Conservation (phyloP, 345 rosid genomes). For the Brassica nigra region DNA sequence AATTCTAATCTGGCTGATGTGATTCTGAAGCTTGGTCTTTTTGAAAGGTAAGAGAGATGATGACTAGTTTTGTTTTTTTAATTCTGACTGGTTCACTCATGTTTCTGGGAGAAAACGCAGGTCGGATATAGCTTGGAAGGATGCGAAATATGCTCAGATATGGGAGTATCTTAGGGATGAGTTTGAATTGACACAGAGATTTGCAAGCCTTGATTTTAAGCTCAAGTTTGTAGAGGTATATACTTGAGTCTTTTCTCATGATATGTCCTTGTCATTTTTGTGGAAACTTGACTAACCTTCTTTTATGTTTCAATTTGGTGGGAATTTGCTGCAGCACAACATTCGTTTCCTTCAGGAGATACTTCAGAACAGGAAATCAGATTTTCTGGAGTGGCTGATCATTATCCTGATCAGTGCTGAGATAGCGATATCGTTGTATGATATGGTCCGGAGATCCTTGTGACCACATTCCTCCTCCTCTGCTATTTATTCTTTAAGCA, state of each 20-base stretch:
- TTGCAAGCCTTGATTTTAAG: constrained; percentile 89
- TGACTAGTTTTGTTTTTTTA: not conserved
- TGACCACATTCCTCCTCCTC: constrained; percentile 26
- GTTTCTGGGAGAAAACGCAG: constrained; percentile 44
- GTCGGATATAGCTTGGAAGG: constrained; percentile 98
- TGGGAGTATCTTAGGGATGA: constrained; percentile 96
- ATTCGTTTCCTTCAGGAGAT: constrained; percentile 92
- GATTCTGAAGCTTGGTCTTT: constrained; percentile 92
- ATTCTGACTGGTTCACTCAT: not conserved
- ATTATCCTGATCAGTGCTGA: constrained; percentile 79
- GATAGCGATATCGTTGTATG: constrained; percentile 68
- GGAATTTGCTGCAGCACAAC: constrained; percentile 76
- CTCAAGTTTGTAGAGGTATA: constrained; percentile 91
- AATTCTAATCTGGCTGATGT: constrained; percentile 95
- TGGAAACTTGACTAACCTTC: not conserved
- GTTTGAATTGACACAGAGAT: constrained; percentile 86
- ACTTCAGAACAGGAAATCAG: constrained; percentile 93
- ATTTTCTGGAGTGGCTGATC: constrained; percentile 95
- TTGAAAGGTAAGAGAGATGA: constrained; percentile 71
- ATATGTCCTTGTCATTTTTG: not conserved
- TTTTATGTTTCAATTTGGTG: not conserved
- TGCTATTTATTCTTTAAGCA: not conserved
- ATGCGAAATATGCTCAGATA: constrained; percentile 89
- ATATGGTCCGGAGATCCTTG: constrained; percentile 51
- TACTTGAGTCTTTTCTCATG: constrained; percentile 5